phyloP scores from a whole-genome alignment of 345 rosid species.

The Kernera saxatilis region DNA sequence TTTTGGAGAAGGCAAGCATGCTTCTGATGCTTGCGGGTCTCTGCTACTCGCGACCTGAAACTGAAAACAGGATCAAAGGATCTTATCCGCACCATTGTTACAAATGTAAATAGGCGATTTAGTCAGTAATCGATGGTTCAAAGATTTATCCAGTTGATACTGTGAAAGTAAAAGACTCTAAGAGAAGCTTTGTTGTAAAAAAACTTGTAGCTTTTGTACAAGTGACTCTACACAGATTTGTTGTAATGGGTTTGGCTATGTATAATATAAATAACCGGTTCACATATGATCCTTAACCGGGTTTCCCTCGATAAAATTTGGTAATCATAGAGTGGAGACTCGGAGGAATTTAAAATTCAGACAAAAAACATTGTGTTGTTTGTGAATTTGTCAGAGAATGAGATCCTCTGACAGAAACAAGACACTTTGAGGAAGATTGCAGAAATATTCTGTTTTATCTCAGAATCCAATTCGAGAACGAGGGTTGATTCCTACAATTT shows the following conservation, averaged over 20 bases:
- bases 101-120: conserved; percentile 1
- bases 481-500: neutral
- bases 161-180: neutral
- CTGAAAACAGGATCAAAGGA: neutral
- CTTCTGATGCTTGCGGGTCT: conserved; percentile 73
- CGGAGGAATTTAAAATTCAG: neutral
- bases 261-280: neutral
- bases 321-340: neutral
- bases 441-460: neutral
- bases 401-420: neutral
- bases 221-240: neutral
- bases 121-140: neutral
- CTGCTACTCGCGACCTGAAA: conserved; percentile 48
- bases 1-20: conserved; percentile 70
- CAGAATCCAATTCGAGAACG: neutral
- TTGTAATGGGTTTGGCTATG: neutral
- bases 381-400: neutral
- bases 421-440: neutral
- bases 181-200: conserved; percentile 13
- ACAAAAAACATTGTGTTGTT: neutral
- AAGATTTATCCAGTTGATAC: neutral
- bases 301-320: neutral
- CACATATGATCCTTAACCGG: neutral
- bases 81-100: neutral
- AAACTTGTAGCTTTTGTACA: neutral